These are phyloP conservation scores for Colletotrichum viniferum DNA, from an alignment of 2,329 filamentous ascomycete genomes.

Conservation along the genomic window DNA sequence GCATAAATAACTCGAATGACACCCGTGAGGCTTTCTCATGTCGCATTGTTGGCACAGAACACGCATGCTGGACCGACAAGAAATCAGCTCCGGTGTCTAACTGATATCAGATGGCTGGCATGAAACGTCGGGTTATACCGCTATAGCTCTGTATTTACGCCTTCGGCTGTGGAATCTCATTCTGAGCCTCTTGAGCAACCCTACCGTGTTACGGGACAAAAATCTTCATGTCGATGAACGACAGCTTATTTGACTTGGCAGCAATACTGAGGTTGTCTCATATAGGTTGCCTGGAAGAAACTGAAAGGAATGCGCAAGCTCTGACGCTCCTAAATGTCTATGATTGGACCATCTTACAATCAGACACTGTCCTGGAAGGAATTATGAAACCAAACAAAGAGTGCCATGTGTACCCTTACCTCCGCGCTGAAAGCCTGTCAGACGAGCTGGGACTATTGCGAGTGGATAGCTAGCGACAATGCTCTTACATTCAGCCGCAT, in stretches of 20 bases:
- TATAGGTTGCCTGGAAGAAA: neutral
- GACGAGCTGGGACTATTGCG: neutral
- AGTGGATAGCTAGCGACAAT: neutral
- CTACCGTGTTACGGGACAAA: neutral
- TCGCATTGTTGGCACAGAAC: neutral
- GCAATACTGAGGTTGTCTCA: neutral
- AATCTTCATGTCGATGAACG: neutral
- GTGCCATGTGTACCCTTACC: neutral
- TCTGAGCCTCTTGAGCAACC: neutral
- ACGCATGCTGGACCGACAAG: neutral
- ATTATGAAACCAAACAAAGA: neutral
- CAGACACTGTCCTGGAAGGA: neutral
- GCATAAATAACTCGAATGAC: neutral
- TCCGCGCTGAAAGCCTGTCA: neutral
- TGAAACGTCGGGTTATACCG: neutral
- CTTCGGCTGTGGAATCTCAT: neutral
- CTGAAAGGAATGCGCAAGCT: neutral
- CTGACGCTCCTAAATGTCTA: neutral
- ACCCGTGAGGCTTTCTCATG: neutral
- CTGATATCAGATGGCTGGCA: neutral
- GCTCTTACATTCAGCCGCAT: neutral
- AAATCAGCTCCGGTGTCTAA: neutral
- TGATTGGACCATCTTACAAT: neutral
- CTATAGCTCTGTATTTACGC: neutral
- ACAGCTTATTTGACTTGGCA: neutral